phyloP scores from a whole-genome alignment of 257 asterid species.

The Forsythia viridissima region DNA sequence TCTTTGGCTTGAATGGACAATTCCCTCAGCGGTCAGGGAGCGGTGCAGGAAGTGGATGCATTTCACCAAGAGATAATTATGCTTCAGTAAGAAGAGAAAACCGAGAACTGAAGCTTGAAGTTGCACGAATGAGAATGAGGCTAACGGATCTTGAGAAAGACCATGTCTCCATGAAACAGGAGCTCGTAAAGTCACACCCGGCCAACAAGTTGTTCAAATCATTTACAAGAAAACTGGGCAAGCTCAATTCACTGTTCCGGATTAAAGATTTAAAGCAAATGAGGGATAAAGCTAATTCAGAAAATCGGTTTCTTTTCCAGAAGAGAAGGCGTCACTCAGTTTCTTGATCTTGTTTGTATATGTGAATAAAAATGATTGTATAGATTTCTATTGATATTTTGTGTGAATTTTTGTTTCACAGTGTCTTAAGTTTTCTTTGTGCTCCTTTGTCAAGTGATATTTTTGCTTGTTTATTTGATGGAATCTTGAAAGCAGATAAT shows the following conservation, averaged over 20 bases:
- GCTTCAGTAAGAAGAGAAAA: conserved; percentile 95
- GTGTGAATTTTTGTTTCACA: conserved; percentile 26
- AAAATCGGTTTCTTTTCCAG: conserved; percentile 67
- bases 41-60: conserved; percentile 91
- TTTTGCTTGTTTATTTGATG: conserved; percentile 18
- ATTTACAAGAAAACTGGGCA: conserved; percentile 68
- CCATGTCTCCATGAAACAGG: conserved; percentile 92
- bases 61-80: conserved; percentile 92
- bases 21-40: conserved; percentile 81
- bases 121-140: conserved; percentile 96
- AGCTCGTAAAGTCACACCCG: conserved; percentile 71
- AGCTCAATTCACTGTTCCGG: conserved; percentile 61
- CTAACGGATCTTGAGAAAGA: conserved; percentile 91
- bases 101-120: conserved; percentile 90
- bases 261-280: conserved; percentile 48
- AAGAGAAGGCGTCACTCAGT: conserved; percentile 80
- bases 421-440: neutral
- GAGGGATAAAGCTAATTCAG: conserved; percentile 54
- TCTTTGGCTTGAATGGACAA: conserved; percentile 66
- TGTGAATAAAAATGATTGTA: conserved; percentile 41
- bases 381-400: conserved; percentile 24
- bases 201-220: conserved; percentile 75
- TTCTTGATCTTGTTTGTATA: conserved; percentile 44
- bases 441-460: neutral
- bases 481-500: conserved; percentile 19